Percentiles rank a stretch among this genome's conserved stretches.
These are phyloP conservation scores for Aspergillus bridgeri DNA, from an alignment of 495 filamentous ascomycete species.

Conservation along the genomic window DNA sequence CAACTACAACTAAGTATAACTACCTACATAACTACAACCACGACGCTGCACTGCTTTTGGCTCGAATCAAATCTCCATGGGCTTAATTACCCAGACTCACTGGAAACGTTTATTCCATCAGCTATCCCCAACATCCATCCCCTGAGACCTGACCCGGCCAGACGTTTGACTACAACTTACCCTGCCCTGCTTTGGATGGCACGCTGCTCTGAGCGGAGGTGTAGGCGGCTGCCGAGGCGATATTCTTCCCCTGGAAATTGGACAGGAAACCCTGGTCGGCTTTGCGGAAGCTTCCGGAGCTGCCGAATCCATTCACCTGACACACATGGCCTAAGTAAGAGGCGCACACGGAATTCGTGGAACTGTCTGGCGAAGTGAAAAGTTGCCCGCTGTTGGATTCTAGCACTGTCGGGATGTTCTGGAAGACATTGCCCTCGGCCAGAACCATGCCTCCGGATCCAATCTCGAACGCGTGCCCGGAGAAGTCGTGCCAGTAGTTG, in stretches of 20 bases:
- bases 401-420: slow-evolving; percentile 42
- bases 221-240: slow-evolving; percentile 36
- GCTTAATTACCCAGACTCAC: no score
- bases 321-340: slow-evolving; percentile 43
- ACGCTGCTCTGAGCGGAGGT: slow-evolving; percentile 21
- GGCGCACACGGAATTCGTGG: slow-evolving; percentile 36
- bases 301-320: slow-evolving; percentile 45
- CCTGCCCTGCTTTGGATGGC: slow-evolving; percentile 21
- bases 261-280: slow-evolving; percentile 39
- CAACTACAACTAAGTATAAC: not conserved
- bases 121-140: not conserved
- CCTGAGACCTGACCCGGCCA: not conserved
- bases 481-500: slow-evolving; percentile 56
- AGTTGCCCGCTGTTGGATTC: slow-evolving; percentile 34
- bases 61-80: not conserved
- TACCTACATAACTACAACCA: not conserved
- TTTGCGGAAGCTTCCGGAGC: slow-evolving; percentile 36
- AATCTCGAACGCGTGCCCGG: slow-evolving; percentile 56
- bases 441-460: slow-evolving; percentile 47
- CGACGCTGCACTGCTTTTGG: not conserved
- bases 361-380: slow-evolving; percentile 37
- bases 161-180: slow-evolving; percentile 23
- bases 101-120: no score
- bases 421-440: slow-evolving; percentile 60
- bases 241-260: slow-evolving; percentile 50